Conservation (phyloP, 306 rosid genomes). For the Vachellia pachyceras region DNA sequence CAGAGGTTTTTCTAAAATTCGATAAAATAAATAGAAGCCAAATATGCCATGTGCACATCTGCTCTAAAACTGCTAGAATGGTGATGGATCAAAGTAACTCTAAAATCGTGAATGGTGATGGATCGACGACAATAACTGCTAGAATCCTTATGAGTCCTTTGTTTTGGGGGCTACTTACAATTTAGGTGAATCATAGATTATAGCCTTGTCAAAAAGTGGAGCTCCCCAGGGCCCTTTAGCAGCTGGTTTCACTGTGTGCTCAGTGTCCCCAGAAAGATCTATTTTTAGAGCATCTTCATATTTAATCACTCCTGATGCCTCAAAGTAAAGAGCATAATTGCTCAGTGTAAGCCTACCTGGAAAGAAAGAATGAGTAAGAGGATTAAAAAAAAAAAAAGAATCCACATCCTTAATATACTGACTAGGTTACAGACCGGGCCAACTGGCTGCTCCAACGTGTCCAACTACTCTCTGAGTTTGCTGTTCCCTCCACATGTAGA, state of each 20-base stretch:
- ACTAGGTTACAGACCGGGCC: slow-evolving; percentile 76
- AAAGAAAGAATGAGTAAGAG: slow-evolving; percentile 13
- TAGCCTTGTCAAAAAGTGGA: slow-evolving; percentile 90
- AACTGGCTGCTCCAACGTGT: slow-evolving; percentile 84
- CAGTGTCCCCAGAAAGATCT: slow-evolving; percentile 61
- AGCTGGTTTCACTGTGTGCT: slow-evolving; percentile 63
- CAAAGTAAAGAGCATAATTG: slow-evolving; percentile 87
- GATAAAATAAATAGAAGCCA: not conserved
- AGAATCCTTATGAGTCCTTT: slow-evolving; percentile 55
- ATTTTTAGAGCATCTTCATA: slow-evolving; percentile 86
- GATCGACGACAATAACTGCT: slow-evolving; percentile 2
- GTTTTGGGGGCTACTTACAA: slow-evolving; percentile 38
- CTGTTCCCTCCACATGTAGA: slow-evolving; percentile 92
- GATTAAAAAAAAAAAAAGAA: slow-evolving; percentile 2
- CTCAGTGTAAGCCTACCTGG: slow-evolving; percentile 93
- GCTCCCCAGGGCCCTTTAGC: slow-evolving; percentile 99
- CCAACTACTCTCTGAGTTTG: slow-evolving; percentile 84
- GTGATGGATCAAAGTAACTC: slow-evolving; percentile 3
- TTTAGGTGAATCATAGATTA: slow-evolving; percentile 65
- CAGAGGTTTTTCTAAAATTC: slow-evolving; percentile 17
- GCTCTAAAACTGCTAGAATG: slow-evolving; percentile 5
- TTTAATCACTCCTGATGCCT: slow-evolving; percentile 77
- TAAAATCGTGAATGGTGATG: not conserved
- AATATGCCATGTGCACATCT: not conserved
- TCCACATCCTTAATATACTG: not conserved